phyloP scores from a whole-genome alignment of 495 filamentous ascomycete species.

The Penicillium fimorum region DNA sequence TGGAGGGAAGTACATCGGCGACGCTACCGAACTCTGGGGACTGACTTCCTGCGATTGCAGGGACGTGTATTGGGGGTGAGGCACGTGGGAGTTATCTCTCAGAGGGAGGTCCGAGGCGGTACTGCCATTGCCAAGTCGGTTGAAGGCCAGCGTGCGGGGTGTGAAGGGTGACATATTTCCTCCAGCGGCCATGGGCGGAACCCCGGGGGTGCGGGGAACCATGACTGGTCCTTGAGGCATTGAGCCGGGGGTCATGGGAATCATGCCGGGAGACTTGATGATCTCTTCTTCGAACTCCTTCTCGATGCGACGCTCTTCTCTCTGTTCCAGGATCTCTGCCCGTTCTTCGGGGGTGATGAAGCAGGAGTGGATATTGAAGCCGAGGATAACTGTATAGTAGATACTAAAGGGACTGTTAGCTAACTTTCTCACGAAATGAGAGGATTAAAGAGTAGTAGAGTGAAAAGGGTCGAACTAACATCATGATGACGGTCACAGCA shows the following conservation, averaged over 20 bases:
- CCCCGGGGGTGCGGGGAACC: conserved; percentile 29
- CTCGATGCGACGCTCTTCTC: conserved; percentile 42
- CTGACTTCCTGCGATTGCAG: conserved; percentile 25
- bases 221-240: conserved; percentile 14
- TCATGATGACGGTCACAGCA: conserved; percentile 64
- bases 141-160: conserved; percentile 45
- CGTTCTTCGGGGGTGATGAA: conserved; percentile 53
- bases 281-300: conserved; percentile 46
- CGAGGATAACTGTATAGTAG: conserved; percentile 56
- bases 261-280: conserved; percentile 44
- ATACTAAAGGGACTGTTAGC: conserved; percentile 37
- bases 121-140: conserved; percentile 30
- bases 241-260: conserved; percentile 34
- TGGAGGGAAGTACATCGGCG: conserved; percentile 44
- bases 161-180: conserved; percentile 36
- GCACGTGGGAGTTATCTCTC: conserved; percentile 30
- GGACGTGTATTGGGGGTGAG: conserved; percentile 23
- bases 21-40: conserved; percentile 11
- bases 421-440: background rate
- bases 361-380: conserved; percentile 59
- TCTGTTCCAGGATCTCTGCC: conserved; percentile 31
- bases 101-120: conserved; percentile 42
- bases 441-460: background rate
- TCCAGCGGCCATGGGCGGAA: conserved; percentile 25
- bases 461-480: conserved; percentile 52